phyloP scores from a whole-genome alignment of 2,329 filamentous ascomycete genomes.

The Aspergillus flavus region DNA sequence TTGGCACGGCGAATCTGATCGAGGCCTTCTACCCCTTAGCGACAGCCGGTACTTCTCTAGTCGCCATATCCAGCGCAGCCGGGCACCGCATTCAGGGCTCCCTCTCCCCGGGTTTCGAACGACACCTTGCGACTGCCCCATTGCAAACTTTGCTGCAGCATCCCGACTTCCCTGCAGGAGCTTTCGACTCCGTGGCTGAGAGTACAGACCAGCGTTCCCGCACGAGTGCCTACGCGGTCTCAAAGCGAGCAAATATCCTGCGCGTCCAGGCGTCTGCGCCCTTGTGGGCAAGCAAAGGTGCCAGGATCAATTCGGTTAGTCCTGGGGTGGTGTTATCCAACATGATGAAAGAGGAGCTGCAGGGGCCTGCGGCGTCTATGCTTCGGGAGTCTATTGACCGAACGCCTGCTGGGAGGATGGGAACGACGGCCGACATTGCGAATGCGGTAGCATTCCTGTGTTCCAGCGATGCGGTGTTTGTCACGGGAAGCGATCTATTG shows the following conservation, averaged over 20 bases:
- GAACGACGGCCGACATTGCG: slow-evolving; percentile 5
- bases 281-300: too few species aligned
- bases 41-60: not conserved
- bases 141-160: not conserved
- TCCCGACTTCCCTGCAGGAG: not conserved
- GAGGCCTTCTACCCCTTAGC: not conserved
- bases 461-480: not conserved
- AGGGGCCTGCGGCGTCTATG: not conserved
- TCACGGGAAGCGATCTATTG: not conserved
- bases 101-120: not conserved
- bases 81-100: not conserved
- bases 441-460: slow-evolving; percentile 6
- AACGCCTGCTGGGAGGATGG: not conserved
- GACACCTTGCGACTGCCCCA: not conserved
- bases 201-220: too few species aligned
- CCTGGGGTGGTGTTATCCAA: too few species aligned
- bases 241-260: too few species aligned
- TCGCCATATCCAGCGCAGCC: not conserved
- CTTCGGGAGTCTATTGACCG: not conserved
- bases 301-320: too few species aligned
- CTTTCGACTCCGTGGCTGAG: not conserved
- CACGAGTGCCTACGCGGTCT: too few species aligned
- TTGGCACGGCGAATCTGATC: not conserved
- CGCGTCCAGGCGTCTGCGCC: too few species aligned
- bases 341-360: not conserved